Conservation (phyloP, 441 rosid species). For the Codiaeum variegatum region DNA sequence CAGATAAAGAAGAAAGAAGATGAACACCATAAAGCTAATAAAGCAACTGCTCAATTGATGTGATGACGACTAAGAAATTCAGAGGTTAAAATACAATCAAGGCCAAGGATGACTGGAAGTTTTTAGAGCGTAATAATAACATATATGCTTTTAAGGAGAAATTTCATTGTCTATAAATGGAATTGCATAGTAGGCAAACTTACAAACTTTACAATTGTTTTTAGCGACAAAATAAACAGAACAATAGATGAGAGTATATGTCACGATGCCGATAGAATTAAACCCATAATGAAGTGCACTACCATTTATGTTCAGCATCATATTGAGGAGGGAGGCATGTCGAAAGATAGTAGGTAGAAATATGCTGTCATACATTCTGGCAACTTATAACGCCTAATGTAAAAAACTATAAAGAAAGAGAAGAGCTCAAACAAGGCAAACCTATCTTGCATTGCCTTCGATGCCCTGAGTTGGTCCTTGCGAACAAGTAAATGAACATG, state of each 20-base stretch:
- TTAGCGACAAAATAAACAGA: neutral
- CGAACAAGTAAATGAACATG: constrained; percentile 98
- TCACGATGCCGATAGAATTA: neutral
- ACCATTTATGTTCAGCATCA: neutral
- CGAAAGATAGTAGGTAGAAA: constrained; percentile 3
- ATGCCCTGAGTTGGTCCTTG: constrained; percentile 75
- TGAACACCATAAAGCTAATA: constrained; percentile 1
- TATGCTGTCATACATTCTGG: neutral
- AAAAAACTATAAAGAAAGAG: neutral
- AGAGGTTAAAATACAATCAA: constrained; percentile 1
- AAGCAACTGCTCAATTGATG: constrained; percentile 9
- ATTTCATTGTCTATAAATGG: neutral
- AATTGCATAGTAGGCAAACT: neutral
- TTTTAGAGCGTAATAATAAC: constrained; percentile 3
- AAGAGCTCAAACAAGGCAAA: constrained; percentile 33
- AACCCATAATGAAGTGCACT: neutral
- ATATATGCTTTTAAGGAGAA: neutral
- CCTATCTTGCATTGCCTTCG: constrained; percentile 99
- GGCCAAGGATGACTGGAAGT: neutral
- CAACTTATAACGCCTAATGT: neutral
- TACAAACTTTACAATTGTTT: neutral
- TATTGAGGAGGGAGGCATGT: neutral
- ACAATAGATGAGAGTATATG: neutral
- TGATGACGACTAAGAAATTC: neutral
- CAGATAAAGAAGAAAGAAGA: constrained; percentile 8